These are phyloP conservation scores for Macrocybe gigantea DNA, from an alignment of 768 basidiomycete species.

Conservation along the genomic window DNA sequence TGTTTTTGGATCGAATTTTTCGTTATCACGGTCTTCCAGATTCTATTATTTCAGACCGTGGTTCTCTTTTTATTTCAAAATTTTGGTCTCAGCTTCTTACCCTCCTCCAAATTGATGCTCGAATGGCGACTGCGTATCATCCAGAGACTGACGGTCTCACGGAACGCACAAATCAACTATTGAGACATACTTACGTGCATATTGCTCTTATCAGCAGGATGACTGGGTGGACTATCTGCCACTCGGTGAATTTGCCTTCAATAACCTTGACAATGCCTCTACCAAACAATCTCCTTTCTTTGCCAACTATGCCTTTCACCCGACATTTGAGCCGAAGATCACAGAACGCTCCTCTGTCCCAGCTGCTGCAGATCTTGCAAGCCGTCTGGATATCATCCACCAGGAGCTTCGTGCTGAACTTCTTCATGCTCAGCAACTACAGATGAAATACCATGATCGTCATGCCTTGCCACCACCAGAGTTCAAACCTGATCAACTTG, in stretches of 20 bases:
- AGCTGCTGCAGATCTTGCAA: conserved; percentile 23
- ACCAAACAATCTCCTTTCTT: conserved; percentile 25
- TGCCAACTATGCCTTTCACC: conserved; percentile 20
- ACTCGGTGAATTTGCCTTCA: conserved; percentile 35
- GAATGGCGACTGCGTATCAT: conserved; percentile 34
- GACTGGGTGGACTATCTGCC: conserved; percentile 17
- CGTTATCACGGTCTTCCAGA: conserved; percentile 25
- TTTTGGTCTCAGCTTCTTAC: conserved; percentile 17
- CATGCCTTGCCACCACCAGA: conserved; percentile 17
- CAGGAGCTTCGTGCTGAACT: conserved; percentile 26
- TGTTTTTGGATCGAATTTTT: conserved; percentile 31
- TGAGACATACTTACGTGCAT: conserved; percentile 30
- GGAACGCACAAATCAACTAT: conserved; percentile 31
- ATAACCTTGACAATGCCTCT: conserved; percentile 26
- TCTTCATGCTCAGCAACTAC: conserved; percentile 18
- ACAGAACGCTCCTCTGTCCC: conserved; percentile 22
- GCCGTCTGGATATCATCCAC: conserved; percentile 23
- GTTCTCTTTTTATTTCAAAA: conserved; percentile 24
- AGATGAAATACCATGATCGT: conserved; percentile 21
- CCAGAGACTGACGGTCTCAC: conserved; percentile 36
- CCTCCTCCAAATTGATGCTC: conserved; percentile 5
- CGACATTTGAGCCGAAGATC: conserved; percentile 21
- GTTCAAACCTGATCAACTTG: conserved; percentile 23
- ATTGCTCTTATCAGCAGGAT: conserved; percentile 32
- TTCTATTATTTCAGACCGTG: conserved; percentile 27